Conservation (phyloP, 306 rosid genomes). For the apple (Malus domestica) region DNA sequence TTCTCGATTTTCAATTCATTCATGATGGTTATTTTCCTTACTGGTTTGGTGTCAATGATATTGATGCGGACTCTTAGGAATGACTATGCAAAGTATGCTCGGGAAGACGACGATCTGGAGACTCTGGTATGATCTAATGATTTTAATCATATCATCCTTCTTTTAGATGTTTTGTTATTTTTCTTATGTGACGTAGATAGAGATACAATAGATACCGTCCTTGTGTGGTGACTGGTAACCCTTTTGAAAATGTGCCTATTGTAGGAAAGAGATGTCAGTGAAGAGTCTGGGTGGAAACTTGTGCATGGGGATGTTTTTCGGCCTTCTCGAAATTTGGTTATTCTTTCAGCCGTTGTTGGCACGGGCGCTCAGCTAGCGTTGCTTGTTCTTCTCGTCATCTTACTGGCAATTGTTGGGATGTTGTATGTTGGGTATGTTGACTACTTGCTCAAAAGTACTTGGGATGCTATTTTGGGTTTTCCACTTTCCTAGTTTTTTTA, state of each 20-base stretch:
- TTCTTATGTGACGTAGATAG: neutral
- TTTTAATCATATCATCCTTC: neutral
- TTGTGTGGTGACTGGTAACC: constrained; percentile 12
- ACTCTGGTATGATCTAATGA: constrained; percentile 59
- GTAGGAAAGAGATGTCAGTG: constrained; percentile 97
- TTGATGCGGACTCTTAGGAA: constrained; percentile 96
- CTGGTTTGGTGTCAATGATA: constrained; percentile 99
- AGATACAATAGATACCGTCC: constrained; percentile 6
- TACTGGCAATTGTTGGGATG: constrained; percentile 97
- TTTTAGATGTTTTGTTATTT: neutral
- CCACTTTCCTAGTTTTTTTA: neutral
- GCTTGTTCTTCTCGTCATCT: constrained; percentile 93
- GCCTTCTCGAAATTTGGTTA: constrained; percentile 71
- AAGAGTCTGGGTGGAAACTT: constrained; percentile 99
- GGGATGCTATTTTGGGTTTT: constrained; percentile 11
- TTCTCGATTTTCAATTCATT: constrained; percentile 97
- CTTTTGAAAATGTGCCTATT: constrained; percentile 12
- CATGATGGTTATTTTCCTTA: constrained; percentile 99
- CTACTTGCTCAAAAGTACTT: constrained; percentile 4
- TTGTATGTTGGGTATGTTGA: constrained; percentile 77
- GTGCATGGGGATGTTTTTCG: constrained; percentile 99
- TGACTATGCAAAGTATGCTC: constrained; percentile 98
- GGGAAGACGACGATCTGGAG: constrained; percentile 96
- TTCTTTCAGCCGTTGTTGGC: constrained; percentile 96
- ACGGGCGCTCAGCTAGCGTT: constrained; percentile 97